phyloP scores from a whole-genome alignment of 306 rosid genomes.

The Quercus robur region DNA sequence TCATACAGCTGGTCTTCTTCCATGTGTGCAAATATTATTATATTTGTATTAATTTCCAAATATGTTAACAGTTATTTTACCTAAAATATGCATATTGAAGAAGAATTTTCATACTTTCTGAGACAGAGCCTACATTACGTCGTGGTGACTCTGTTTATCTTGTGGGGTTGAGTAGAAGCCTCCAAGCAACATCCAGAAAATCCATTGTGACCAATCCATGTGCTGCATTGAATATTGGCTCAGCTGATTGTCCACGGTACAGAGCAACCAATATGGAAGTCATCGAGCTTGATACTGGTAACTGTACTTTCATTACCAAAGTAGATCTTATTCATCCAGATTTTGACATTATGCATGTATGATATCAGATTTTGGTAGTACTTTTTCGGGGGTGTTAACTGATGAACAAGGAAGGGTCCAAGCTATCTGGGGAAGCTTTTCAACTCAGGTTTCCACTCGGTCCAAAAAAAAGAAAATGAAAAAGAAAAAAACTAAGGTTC shows the following conservation, averaged over 20 bases:
- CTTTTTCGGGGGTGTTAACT: slow-evolving; percentile 90
- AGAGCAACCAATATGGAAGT: slow-evolving; percentile 99
- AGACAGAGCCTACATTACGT: slow-evolving; percentile 72
- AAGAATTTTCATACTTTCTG: slow-evolving; percentile 20
- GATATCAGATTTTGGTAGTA: slow-evolving; percentile 82
- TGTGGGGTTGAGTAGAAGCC: slow-evolving; percentile 95
- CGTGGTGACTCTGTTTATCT: slow-evolving; percentile 96
- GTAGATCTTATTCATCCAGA: background rate
- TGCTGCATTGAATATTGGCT: slow-evolving; percentile 88
- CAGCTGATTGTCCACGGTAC: slow-evolving; percentile 88
- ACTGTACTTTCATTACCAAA: slow-evolving; percentile 8
- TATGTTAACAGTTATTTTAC: background rate
- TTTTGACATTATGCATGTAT: slow-evolving; percentile 14
- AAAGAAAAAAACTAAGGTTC: slow-evolving; percentile 10
- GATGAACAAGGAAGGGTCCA: slow-evolving; percentile 93
- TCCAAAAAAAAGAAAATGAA: too few species aligned
- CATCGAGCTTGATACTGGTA: slow-evolving; percentile 97
- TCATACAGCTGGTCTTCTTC: background rate
- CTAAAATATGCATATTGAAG: background rate
- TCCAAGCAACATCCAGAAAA: slow-evolving; percentile 97
- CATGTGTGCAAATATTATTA: background rate
- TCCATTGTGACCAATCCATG: slow-evolving; percentile 93
- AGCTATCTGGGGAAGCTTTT: slow-evolving; percentile 99
- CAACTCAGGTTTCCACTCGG: slow-evolving; percentile 75
- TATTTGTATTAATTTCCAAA: background rate